phyloP scores from a whole-genome alignment of 2,329 filamentous ascomycete species.

The Trichoderma sp. region DNA sequence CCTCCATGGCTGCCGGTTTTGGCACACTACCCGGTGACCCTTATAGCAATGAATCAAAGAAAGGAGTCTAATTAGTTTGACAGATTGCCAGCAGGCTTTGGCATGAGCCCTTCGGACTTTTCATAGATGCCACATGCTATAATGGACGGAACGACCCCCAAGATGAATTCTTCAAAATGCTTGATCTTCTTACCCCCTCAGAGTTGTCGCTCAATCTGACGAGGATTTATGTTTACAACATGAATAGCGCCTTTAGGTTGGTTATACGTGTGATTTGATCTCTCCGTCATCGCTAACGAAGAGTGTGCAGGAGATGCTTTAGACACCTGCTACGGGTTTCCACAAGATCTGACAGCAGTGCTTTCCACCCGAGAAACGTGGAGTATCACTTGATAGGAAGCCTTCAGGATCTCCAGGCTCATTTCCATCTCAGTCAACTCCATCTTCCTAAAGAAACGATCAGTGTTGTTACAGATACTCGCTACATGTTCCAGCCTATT shows the following conservation, averaged over 20 bases:
- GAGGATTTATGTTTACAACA: slow-evolving; percentile 67
- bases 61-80: background rate
- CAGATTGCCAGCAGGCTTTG: slow-evolving; percentile 67
- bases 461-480: slow-evolving; percentile 63
- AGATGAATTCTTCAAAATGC: slow-evolving; percentile 61
- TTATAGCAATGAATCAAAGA: background rate
- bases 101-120: slow-evolving; percentile 65
- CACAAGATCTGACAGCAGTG: slow-evolving; percentile 56
- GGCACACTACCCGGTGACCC: background rate
- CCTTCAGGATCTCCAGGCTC: slow-evolving; percentile 60
- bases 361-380: slow-evolving; percentile 62
- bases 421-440: slow-evolving; percentile 64
- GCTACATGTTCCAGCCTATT: slow-evolving; percentile 63
- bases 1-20: background rate
- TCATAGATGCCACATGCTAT: slow-evolving; percentile 69
- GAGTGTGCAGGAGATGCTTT: slow-evolving; percentile 52
- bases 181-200: slow-evolving; percentile 59
- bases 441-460: slow-evolving; percentile 69
- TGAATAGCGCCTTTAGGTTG: slow-evolving; percentile 66
- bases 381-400: slow-evolving; percentile 65
- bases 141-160: slow-evolving; percentile 63
- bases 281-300: background rate
- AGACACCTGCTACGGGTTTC: slow-evolving; percentile 60
- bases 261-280: slow-evolving; percentile 15
- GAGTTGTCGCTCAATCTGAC: slow-evolving; percentile 59